phyloP scores from a whole-genome alignment of 371 early-diverging fungal genomes.

The Rhizopus sp. region DNA sequence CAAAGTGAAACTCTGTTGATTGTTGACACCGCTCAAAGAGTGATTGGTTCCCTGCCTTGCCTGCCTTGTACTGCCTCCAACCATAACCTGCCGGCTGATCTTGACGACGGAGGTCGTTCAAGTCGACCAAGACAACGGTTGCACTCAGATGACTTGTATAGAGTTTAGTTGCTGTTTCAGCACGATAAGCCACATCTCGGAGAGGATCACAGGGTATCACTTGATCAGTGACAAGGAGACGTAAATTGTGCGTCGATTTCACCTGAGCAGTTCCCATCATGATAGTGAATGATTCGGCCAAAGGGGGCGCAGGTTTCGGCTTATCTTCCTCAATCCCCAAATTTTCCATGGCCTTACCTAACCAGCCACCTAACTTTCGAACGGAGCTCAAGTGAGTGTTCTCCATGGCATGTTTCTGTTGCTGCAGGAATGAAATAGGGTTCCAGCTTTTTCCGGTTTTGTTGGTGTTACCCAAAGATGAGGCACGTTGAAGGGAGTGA shows the following conservation, averaged over 20 bases:
- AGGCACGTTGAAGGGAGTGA: constrained; percentile 28
- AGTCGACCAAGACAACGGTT: constrained; percentile 60
- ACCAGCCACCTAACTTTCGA: constrained; percentile 67
- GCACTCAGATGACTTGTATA: constrained; percentile 72
- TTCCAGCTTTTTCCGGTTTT: constrained; percentile 57
- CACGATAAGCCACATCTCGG: constrained; percentile 64
- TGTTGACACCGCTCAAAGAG: constrained; percentile 68
- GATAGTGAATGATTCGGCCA: constrained; percentile 77
- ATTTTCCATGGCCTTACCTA: constrained; percentile 76
- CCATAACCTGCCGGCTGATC: constrained; percentile 23
- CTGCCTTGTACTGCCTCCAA: constrained; percentile 61
- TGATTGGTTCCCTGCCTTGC: constrained; percentile 66
- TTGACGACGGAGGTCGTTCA: constrained; percentile 44
- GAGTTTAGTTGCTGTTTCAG: constrained; percentile 71
- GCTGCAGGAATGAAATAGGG: constrained; percentile 66
- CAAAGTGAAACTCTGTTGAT: constrained; percentile 81
- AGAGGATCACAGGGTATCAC: constrained; percentile 52
- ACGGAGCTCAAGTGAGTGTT: constrained; percentile 61
- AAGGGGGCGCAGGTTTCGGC: constrained; percentile 30
- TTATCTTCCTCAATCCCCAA: constrained; percentile 57
- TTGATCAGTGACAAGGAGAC: constrained; percentile 58
- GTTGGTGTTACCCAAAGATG: not conserved
- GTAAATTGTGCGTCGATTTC: constrained; percentile 69
- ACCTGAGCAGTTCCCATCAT: constrained; percentile 74
- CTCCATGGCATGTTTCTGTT: constrained; percentile 62